Evolutionary conservation across 176 grass and related monocot species (phyloP), one percentile per base, ranked within the genome.

Genomic region (Phoenix roebelenii): DNA sequence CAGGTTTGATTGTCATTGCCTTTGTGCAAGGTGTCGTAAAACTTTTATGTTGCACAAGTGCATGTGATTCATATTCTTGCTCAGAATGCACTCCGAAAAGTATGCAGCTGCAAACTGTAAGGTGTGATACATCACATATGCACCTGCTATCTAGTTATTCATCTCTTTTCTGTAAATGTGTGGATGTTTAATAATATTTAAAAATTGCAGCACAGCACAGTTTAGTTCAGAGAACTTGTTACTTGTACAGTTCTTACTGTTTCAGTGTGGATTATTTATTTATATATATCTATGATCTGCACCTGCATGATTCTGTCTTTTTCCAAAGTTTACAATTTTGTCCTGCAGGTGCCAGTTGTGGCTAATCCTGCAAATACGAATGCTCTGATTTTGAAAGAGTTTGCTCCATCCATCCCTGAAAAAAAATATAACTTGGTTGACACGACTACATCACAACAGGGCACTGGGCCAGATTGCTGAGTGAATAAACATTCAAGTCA

Each of bases 321-420:
- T 12, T 44, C 35, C 35, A 2, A 32, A 59, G n/a, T 4, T 23
- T 39, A 32, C 16, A 12, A 25, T 5, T 71, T 4, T 55, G 54
- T 67, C 26, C 17, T 88, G 35, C 67, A 98, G 93, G 93, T 98
- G 66, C 70, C 92, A 53, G 88, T 98, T 73, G 93, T 98, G 44
- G 93, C 93, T 70, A 92, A 98, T 64, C 88, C 93, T 57, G 88
- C 93, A 54, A 98, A 98, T 59, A 98, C 93, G 22, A 98, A 98
- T 72, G 93, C 93, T 57, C 81, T 98, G 56, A 98, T 98, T 73
- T 74, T 98, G 73, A 98, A 98, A 74, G 88, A 92, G 75, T 98
- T 89, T 0, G 93, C 93, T 60, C 93, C 93, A 70, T 92, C 87
- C 28, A 89, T 98, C 54, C 82, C 93, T 60, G 93, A 80, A 70